phyloP scores from a whole-genome alignment of 768 basidiomycete species.

The Lepiota venenata region DNA sequence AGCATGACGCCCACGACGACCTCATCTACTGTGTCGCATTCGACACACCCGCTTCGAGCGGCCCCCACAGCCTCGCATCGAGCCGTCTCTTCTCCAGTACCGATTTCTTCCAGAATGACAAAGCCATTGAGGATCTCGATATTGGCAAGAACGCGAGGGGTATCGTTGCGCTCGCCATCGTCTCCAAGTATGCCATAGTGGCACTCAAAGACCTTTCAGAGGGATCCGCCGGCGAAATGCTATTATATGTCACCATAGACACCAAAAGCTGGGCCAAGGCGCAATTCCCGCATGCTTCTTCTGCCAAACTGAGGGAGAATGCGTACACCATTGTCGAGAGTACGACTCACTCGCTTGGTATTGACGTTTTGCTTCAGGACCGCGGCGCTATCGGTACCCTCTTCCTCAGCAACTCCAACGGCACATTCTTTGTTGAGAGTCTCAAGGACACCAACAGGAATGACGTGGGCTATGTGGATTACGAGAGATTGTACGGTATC shows the following conservation, averaged over 20 bases:
- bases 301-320: conserved; percentile 78
- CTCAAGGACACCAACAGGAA: conserved; percentile 93
- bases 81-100: conserved; percentile 79
- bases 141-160: conserved; percentile 84
- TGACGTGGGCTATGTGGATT: conserved; percentile 86
- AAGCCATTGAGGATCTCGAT: conserved; percentile 78
- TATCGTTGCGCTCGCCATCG: conserved; percentile 90
- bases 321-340: conserved; percentile 96
- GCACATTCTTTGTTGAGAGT: conserved; percentile 91
- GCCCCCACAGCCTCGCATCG: conserved; percentile 49
- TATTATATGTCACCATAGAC: conserved; percentile 84
- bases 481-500: conserved; percentile 81
- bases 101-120: conserved; percentile 74
- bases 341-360: conserved; percentile 88
- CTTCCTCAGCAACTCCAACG: conserved; percentile 95
- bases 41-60: conserved; percentile 52
- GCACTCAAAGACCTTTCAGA: conserved; percentile 71
- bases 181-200: conserved; percentile 89
- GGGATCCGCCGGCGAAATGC: conserved; percentile 63
- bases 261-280: conserved; percentile 84
- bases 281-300: conserved; percentile 88
- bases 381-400: conserved; percentile 75
- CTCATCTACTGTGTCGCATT: conserved; percentile 90
- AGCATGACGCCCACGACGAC: conserved; percentile 67
- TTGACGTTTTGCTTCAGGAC: conserved; percentile 85